Base-by-base conservation (phyloP, 768 basidiomycete genomes). In the Daedaleopsis sinensis region DNA sequence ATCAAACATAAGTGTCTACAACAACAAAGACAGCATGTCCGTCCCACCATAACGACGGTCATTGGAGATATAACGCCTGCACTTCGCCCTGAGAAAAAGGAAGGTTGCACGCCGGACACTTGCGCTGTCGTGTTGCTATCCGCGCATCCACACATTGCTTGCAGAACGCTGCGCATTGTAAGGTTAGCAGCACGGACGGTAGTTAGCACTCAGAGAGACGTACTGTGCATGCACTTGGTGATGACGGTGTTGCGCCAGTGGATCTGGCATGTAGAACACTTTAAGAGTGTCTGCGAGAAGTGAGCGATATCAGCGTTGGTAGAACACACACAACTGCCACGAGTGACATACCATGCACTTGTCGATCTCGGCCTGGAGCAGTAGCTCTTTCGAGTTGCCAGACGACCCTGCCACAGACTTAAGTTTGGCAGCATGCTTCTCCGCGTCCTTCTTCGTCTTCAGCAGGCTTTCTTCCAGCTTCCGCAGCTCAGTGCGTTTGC, bases 201-300 rank as follows among this genome's bases (percentile, higher is more conserved):
- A 5, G 37, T 11, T 12, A 18, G 9, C n/a, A 42, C n/a, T 44
- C 46, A 35, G 19, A 60, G 37, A 27, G 21, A 85, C 93, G 65
- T 71, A 95, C 94, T 92, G 72, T 96, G 95, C 84, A 91, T 88
- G 79, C 94, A 96, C 72, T 93, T 94, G 37, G 86, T 89, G 62
- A 96, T 83, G 42, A 94, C 84, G 5, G 89, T 89, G 51, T 86
- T 84, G 19, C 94, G 88, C 76, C 94, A 87, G 61, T 85, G 81
- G 58, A 82, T 80, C 55, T 85, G 84, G 77, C 96, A 98, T 6
- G 91, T 94, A 13, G 92, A 91, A 72, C 96, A 98, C 71, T 91
- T 88, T 36, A 98, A 82, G 43, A 97, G 78, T 72, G 82, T 82
- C 95, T 96, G 72, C 18, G 38, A 32, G 32, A 19, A 59, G 3